These are phyloP conservation scores for Plantago lanceolata DNA, from an alignment of 305 asterid species.

Conservation along the genomic window DNA sequence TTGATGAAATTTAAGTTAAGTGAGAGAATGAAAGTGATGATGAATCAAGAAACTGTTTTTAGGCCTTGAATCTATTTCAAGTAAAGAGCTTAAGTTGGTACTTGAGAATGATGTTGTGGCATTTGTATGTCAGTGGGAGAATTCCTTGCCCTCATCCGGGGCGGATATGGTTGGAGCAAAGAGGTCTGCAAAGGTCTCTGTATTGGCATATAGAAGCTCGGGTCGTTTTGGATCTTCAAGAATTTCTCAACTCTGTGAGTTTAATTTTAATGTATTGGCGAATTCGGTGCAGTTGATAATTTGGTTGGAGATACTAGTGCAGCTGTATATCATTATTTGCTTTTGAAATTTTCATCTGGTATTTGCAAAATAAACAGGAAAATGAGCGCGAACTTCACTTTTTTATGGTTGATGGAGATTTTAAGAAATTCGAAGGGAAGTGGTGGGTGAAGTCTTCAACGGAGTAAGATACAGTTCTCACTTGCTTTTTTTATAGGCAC, in stretches of 20 bases:
- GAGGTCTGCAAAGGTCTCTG: constrained; percentile 85
- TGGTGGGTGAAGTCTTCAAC: constrained; percentile 70
- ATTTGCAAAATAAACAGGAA: constrained; percentile 35
- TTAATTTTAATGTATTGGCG: constrained; percentile 13
- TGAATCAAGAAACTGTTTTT: neutral
- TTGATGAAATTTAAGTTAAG: too few relatives aligned
- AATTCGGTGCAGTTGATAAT: constrained; percentile 1
- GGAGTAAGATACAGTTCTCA: constrained; percentile 39
- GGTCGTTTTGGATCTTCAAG: constrained; percentile 90
- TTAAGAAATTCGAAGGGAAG: constrained; percentile 94
- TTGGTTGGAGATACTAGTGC: neutral
- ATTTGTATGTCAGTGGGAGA: constrained; percentile 48
- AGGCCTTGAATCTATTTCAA: neutral
- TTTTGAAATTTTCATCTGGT: neutral
- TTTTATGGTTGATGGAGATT: constrained; percentile 96
- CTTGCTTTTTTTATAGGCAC: neutral
- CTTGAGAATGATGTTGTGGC: neutral
- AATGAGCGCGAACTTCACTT: constrained; percentile 69
- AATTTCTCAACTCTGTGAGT: constrained; percentile 59
- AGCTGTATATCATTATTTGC: neutral
- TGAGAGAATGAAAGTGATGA: too few relatives aligned
- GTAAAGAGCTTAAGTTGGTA: neutral
- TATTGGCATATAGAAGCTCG: constrained; percentile 98
- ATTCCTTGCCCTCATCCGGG: constrained; percentile 91
- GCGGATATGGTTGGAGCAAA: constrained; percentile 94